Conservation (phyloP, 768 basidiomycete genomes). For the Dioszegia hungarica region DNA sequence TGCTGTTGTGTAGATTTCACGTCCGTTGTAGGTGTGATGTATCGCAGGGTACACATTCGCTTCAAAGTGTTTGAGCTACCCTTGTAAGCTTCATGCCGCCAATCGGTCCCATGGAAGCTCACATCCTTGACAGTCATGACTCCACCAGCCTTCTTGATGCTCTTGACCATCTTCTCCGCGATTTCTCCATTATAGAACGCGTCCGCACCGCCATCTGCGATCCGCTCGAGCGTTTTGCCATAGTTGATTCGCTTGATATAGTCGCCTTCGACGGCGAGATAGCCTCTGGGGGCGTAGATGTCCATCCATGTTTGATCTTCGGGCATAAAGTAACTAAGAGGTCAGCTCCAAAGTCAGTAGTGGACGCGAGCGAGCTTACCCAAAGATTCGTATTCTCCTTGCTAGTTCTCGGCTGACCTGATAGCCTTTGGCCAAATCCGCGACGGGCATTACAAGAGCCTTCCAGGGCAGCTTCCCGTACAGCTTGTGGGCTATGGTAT, state of each 20-base stretch:
- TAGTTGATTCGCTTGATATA: conserved; percentile 67
- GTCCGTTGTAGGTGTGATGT: conserved; percentile 68
- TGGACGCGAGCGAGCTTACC: conserved; percentile 19
- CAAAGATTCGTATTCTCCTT: conserved; percentile 61
- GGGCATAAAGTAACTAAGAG: conserved; percentile 47
- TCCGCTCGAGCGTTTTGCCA: conserved; percentile 66
- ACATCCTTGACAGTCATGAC: conserved; percentile 69
- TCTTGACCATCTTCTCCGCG: conserved; percentile 70
- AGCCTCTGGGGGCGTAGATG: conserved; percentile 77
- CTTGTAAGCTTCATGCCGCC: background rate
- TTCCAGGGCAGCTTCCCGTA: conserved; percentile 82
- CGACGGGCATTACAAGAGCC: conserved; percentile 67
- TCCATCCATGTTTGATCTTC: conserved; percentile 63
- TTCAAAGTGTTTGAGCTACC: conserved; percentile 58
- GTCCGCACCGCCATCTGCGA: conserved; percentile 70
- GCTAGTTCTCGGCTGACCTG: conserved; percentile 71
- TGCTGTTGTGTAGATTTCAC: conserved; percentile 75
- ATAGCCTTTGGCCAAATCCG: conserved; percentile 73
- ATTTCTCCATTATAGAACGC: conserved; percentile 69
- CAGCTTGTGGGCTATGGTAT: conserved; percentile 65
- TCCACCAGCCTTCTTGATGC: conserved; percentile 68
- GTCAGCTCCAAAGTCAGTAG: too few species aligned
- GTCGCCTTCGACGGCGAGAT: conserved; percentile 69
- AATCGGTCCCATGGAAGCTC: conserved; percentile 1
- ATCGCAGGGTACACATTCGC: conserved; percentile 69